Percentiles rank a stretch among this genome's conserved stretches.
phyloP scores from a whole-genome alignment of 139 green algal species.

The Tetraselmis chui region DNA sequence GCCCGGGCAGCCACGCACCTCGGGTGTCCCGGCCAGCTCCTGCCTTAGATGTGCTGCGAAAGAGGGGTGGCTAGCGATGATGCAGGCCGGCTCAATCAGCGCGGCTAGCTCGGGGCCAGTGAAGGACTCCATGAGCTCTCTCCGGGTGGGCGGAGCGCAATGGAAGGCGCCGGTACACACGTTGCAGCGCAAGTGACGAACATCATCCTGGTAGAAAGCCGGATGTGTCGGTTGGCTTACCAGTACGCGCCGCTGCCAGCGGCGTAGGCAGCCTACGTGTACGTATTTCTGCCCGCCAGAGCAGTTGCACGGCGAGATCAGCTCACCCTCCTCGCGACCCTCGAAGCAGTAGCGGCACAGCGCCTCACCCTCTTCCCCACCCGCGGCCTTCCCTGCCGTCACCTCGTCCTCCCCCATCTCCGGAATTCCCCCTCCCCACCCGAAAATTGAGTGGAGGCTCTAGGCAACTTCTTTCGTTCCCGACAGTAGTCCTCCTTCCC shows the following conservation, averaged over 20 bases:
- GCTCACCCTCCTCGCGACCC: neutral
- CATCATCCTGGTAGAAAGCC: constrained; percentile 18
- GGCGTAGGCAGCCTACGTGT: constrained; percentile 11
- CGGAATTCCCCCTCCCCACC: too few relatives aligned
- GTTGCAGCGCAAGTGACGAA: constrained; percentile 8
- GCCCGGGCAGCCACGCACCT: neutral
- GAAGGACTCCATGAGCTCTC: constrained; percentile 19
- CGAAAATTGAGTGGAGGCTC: too few relatives aligned
- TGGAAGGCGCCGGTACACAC: constrained; percentile 14
- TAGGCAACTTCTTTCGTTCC: too few relatives aligned
- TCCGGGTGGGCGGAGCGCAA: constrained; percentile 10
- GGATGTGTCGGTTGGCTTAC: constrained; percentile 21
- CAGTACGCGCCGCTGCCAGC: constrained; percentile 20
- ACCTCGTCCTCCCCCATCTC: too few relatives aligned
- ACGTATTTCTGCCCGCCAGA: constrained; percentile 12
- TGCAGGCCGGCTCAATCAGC: constrained; percentile 8
- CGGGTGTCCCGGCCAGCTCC: constrained; percentile 2
- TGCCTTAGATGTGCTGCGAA: constrained; percentile 11
- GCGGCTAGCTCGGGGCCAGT: constrained; percentile 19
- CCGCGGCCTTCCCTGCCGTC: neutral
- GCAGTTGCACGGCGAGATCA: constrained; percentile 13
- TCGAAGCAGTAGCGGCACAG: constrained; percentile 23
- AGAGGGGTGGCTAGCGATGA: constrained; percentile 7
- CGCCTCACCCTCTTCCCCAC: constrained; percentile 4
- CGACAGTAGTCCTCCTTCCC: too few relatives aligned